Percentiles rank a stretch among this genome's conserved stretches.
Conservation (phyloP, 768 basidiomycete genomes). For the Suillus decipiens region DNA sequence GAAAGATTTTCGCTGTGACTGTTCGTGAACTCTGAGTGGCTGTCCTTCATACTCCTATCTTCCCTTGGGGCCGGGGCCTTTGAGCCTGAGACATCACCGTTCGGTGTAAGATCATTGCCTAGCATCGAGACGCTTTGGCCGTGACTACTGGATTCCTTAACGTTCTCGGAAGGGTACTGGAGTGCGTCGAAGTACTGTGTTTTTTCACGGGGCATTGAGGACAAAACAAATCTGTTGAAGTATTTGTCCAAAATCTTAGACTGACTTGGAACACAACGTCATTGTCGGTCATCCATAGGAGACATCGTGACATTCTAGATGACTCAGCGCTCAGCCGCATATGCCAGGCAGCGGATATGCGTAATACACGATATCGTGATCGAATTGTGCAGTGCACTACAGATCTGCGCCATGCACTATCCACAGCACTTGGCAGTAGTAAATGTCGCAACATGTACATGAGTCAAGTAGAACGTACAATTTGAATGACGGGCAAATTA, state of each 20-base stretch:
- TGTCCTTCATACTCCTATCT: background rate
- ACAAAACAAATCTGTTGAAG: background rate
- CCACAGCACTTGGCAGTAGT: background rate
- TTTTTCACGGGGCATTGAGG: constrained; percentile 33
- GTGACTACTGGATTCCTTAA: background rate
- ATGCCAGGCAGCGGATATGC: background rate
- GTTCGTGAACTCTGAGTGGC: background rate
- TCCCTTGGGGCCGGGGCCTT: background rate
- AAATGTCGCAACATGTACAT: background rate
- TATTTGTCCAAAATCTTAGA: background rate
- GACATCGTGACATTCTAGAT: background rate
- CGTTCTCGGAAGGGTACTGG: constrained; percentile 8
- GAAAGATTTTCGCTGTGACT: background rate
- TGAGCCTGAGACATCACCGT: background rate
- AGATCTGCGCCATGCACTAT: too few relatives aligned
- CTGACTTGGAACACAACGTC: background rate
- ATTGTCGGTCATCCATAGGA: background rate
- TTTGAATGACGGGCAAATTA: background rate
- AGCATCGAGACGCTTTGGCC: background rate
- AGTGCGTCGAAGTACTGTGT: constrained; percentile 50
- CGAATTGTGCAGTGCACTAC: too few relatives aligned
- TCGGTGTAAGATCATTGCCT: constrained; percentile 6
- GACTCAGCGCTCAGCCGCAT: background rate
- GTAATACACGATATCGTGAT: background rate
- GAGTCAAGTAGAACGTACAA: background rate